phyloP scores from a whole-genome alignment of 192 early-diverging fungal genomes.

The Coemansia brasiliensis region DNA sequence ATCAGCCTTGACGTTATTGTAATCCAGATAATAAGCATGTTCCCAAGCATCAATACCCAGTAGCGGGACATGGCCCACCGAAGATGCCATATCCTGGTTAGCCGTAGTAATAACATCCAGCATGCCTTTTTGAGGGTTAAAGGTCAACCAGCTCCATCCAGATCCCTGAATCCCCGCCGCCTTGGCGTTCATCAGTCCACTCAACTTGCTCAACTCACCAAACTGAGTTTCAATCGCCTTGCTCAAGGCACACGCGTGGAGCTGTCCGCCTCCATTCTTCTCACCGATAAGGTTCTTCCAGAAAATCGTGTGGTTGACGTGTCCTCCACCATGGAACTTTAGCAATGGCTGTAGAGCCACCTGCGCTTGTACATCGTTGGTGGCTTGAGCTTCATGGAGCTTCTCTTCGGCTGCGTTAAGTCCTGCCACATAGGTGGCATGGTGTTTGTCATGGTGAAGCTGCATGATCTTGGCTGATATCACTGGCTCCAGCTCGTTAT shows the following conservation, averaged over 20 bases:
- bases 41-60: slow-evolving; percentile 96
- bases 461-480: slow-evolving; percentile 94
- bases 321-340: slow-evolving; percentile 93
- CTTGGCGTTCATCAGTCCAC: slow-evolving; percentile 70
- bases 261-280: slow-evolving; percentile 75
- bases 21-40: slow-evolving; percentile 96
- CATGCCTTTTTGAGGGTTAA: slow-evolving; percentile 73
- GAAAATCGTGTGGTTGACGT: slow-evolving; percentile 90
- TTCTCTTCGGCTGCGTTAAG: slow-evolving; percentile 95
- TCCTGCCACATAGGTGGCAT: slow-evolving; percentile 85
- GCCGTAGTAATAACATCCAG: slow-evolving; percentile 85
- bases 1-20: slow-evolving; percentile 96
- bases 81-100: slow-evolving; percentile 77
- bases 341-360: slow-evolving; percentile 78
- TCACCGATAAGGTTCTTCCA: slow-evolving; percentile 91
- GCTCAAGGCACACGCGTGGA: slow-evolving; percentile 60
- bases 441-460: slow-evolving; percentile 94
- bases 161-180: slow-evolving; percentile 86
- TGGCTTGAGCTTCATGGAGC: slow-evolving; percentile 65
- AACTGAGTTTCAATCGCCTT: slow-evolving; percentile 78
- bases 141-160: slow-evolving; percentile 97
- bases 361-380: slow-evolving; percentile 70
- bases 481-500: slow-evolving; percentile 87
- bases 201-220: slow-evolving; percentile 81
- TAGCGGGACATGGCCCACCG: slow-evolving; percentile 71